A percentile compares a stretch with the other conserved stretches of the same genome.
Evolutionary conservation across 805 yeast genomes (phyloP).

Genomic region (Barnettozyma sucrosica): DNA sequence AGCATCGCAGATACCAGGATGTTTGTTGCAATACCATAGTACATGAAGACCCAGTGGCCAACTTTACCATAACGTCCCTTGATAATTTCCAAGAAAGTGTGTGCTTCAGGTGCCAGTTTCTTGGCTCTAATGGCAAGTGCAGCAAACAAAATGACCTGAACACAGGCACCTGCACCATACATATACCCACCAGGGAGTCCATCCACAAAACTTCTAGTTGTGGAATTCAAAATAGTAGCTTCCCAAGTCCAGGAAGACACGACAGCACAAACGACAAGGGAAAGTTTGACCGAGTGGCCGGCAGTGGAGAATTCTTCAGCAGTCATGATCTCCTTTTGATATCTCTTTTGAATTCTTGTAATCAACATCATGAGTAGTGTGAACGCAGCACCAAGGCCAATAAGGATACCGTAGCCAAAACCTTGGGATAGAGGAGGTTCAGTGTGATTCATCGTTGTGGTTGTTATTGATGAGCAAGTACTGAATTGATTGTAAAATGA

Average conservation of each 20-base stretch:
- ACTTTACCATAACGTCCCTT: slow-evolving; percentile 72
- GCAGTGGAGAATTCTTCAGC: slow-evolving; percentile 95
- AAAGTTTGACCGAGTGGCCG: slow-evolving; percentile 81
- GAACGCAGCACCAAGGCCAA: slow-evolving; percentile 81
- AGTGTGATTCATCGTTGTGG: neutral
- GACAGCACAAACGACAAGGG: slow-evolving; percentile 83
- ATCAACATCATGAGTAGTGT: slow-evolving; percentile 74
- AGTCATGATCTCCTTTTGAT: slow-evolving; percentile 80
- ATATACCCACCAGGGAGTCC: slow-evolving; percentile 67
- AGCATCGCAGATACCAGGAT: slow-evolving; percentile 90
- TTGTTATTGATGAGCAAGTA: neutral
- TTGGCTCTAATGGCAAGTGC: slow-evolving; percentile 85
- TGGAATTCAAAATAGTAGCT: slow-evolving; percentile 68
- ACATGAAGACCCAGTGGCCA: slow-evolving; percentile 65
- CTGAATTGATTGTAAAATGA: neutral
- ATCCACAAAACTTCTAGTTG: slow-evolving; percentile 69
- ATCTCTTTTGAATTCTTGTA: slow-evolving; percentile 65
- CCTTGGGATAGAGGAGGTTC: slow-evolving; percentile 46
- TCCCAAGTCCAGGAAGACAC: slow-evolving; percentile 95
- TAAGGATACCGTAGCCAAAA: slow-evolving; percentile 83
- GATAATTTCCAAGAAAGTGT: slow-evolving; percentile 83
- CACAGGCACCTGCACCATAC: slow-evolving; percentile 90
- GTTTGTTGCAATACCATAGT: slow-evolving; percentile 84
- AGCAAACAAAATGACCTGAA: slow-evolving; percentile 82
- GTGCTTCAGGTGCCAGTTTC: slow-evolving; percentile 86